Conservation (phyloP, 352 stramenopile genomes). For the Phytophthora constricta region DNA sequence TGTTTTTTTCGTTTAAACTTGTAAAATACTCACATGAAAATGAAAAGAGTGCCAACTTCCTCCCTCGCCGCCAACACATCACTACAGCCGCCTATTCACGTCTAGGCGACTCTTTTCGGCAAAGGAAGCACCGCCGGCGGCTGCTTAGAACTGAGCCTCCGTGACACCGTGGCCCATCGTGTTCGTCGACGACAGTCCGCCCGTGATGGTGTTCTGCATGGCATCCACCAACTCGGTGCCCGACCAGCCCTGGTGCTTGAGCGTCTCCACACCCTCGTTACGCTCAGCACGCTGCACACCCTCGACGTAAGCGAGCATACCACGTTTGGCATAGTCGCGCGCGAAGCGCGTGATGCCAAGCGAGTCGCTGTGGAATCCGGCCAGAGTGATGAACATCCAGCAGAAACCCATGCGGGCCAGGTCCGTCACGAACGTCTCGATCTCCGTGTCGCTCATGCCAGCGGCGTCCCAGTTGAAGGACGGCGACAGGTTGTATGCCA, state of each 20-base stretch:
- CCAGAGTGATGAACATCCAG: slow-evolving; percentile 99
- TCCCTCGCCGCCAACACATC: slow-evolving; percentile 11
- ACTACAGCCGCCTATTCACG: slow-evolving; percentile 15
- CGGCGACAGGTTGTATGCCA: slow-evolving; percentile 98
- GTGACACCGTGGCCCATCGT: slow-evolving; percentile 98
- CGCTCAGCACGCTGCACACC: slow-evolving; percentile 96
- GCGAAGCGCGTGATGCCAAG: slow-evolving; percentile 96
- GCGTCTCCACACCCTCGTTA: slow-evolving; percentile 93
- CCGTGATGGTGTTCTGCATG: slow-evolving; percentile 96
- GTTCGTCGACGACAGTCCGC: slow-evolving; percentile 95
- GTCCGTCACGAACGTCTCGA: slow-evolving; percentile 95
- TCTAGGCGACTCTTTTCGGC: slow-evolving; percentile 10
- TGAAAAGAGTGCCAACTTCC: slow-evolving; percentile 25
- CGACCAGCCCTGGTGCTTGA: slow-evolving; percentile 99
- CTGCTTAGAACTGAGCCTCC: slow-evolving; percentile 95
- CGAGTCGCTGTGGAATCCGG: slow-evolving; percentile 98
- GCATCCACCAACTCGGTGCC: slow-evolving; percentile 97
- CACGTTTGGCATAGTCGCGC: slow-evolving; percentile 90
- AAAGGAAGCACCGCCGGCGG: slow-evolving; percentile 2
- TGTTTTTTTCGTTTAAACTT: slow-evolving; percentile 34
- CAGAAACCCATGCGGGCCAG: slow-evolving; percentile 96
- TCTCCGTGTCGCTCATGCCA: slow-evolving; percentile 94
- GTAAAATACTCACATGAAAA: slow-evolving; percentile 41
- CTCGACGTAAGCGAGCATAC: slow-evolving; percentile 97
- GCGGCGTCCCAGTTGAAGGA: slow-evolving; percentile 99